A percentile compares a stretch with the other conserved stretches of the same genome.
Evolutionary conservation across 129 eudicot species (phyloP).

Genomic region (Flaveria bidentis): DNA sequence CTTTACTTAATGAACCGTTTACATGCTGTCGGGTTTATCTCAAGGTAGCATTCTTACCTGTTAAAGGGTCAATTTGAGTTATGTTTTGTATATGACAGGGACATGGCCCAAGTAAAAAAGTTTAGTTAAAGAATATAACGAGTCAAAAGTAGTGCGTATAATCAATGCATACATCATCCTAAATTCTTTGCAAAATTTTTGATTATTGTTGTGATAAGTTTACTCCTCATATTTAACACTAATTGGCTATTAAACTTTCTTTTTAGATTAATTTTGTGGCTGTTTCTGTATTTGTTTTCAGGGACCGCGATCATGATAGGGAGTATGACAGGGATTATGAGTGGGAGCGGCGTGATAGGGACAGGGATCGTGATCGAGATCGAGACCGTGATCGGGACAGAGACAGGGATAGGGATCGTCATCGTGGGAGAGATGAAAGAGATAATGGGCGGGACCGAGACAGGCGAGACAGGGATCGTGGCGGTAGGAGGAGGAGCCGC

Average conservation of each 20-base stretch:
- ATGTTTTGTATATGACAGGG: not conserved
- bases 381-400: constrained; percentile 27
- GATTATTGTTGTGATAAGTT: not conserved
- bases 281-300: constrained; percentile 20
- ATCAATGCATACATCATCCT: not conserved
- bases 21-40: not conserved
- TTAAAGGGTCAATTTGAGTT: not conserved
- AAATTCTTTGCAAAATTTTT: not conserved
- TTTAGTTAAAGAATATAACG: not conserved
- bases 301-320: constrained; percentile 65
- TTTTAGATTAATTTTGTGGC: not conserved
- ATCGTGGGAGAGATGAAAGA: constrained; percentile 57
- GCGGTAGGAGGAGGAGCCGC: constrained; percentile 41
- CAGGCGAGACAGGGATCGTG: constrained; percentile 59
- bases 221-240: not conserved
- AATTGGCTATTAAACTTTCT: not conserved
- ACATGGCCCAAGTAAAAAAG: not conserved
- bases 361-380: constrained; percentile 66
- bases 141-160: not conserved
- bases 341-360: constrained; percentile 68
- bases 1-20: not conserved
- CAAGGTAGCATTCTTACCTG: not conserved
- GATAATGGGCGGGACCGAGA: constrained; percentile 76
- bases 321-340: constrained; percentile 65
- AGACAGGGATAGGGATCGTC: constrained; percentile 49